phyloP scores from a whole-genome alignment of 1,284 basidiomycete genomes.

The Ganoderma sp. region DNA sequence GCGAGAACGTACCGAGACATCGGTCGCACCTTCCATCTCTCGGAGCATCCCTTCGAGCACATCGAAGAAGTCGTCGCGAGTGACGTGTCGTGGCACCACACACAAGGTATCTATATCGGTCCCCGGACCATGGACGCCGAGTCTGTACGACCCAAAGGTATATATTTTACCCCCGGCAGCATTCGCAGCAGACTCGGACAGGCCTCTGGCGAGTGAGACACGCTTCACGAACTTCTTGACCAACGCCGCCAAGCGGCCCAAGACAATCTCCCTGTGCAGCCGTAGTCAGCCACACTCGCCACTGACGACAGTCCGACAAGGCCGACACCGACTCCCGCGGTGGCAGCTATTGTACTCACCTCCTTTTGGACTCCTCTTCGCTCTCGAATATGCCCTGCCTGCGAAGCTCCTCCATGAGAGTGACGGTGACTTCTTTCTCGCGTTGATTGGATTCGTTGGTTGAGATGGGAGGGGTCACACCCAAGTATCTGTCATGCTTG shows the following conservation, averaged over 20 bases:
- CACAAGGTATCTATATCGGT: constrained; percentile 98
- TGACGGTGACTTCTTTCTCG: constrained; percentile 83
- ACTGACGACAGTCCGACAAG: constrained; percentile 12
- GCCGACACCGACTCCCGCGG: background rate
- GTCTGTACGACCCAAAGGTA: constrained; percentile 95
- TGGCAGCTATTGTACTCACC: constrained; percentile 61
- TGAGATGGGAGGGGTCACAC: constrained; percentile 92
- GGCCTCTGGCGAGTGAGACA: constrained; percentile 79
- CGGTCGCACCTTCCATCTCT: constrained; percentile 84
- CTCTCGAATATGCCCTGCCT: constrained; percentile 90
- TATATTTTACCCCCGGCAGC: constrained; percentile 98
- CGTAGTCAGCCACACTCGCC: constrained; percentile 21
- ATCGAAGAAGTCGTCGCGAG: constrained; percentile 94
- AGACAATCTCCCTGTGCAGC: constrained; percentile 81
- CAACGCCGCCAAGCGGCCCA: constrained; percentile 88
- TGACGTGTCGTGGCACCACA: constrained; percentile 96
- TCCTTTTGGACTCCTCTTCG: constrained; percentile 86
- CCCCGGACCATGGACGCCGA: constrained; percentile 96
- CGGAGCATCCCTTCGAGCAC: constrained; percentile 90
- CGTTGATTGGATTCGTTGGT: constrained; percentile 74
- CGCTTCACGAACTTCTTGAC: constrained; percentile 95
- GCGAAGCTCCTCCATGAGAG: constrained; percentile 89
- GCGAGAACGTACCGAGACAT: constrained; percentile 78
- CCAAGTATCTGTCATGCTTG: constrained; percentile 58
- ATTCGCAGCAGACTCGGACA: constrained; percentile 86